A percentile compares a stretch with the other conserved stretches of the same genome.
Conservation (phyloP, 2,329 filamentous ascomycete species). For the Leptographium radiaticola region DNA sequence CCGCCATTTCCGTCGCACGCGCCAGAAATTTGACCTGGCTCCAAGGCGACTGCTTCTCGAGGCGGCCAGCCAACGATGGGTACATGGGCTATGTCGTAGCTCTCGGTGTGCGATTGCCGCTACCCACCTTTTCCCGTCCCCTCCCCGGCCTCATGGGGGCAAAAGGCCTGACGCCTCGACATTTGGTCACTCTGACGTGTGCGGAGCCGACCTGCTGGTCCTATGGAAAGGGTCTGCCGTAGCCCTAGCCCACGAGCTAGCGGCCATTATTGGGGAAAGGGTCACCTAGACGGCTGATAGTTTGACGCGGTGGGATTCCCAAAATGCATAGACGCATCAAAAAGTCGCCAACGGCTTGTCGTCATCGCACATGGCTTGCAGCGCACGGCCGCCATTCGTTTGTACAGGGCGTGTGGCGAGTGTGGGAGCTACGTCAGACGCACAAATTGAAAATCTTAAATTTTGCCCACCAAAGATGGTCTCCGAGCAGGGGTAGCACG, state of each 20-base stretch:
- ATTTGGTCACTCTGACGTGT: neutral
- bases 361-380: neutral
- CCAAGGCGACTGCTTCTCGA: too few relatives aligned
- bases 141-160: too few relatives aligned
- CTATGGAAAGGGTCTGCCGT: neutral
- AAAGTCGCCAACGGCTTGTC: neutral
- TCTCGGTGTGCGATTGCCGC: neutral
- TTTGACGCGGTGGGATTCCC: neutral
- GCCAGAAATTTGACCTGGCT: too few relatives aligned
- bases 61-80: too few relatives aligned
- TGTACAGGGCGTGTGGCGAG: neutral
- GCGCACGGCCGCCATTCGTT: too few relatives aligned
- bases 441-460: too few relatives aligned
- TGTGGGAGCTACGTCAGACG: neutral
- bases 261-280: neutral
- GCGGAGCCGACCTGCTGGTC: neutral
- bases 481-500: neutral
- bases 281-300: neutral
- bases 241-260: neutral
- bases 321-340: too few relatives aligned
- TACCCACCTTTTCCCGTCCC: neutral
- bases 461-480: too few relatives aligned
- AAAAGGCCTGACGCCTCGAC: neutral
- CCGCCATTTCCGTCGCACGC: neutral
- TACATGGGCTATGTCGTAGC: too few relatives aligned